Percentiles rank a stretch among this genome's conserved stretches.
Conservation (phyloP, 2,329 filamentous ascomycete species). For the Fusarium mangiferae region DNA sequence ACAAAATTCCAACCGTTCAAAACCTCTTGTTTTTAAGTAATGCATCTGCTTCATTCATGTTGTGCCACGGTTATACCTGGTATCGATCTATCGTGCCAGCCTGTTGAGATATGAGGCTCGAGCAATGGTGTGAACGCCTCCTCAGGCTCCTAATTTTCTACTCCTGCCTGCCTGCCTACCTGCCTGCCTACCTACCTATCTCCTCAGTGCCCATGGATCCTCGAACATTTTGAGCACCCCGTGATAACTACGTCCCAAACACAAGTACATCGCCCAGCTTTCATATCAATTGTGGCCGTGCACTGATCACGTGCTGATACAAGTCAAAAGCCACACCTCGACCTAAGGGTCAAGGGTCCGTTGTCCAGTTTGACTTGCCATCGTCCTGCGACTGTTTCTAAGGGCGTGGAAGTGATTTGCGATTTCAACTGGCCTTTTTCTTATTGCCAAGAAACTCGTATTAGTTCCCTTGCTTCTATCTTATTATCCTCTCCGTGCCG, state of each 20-base stretch:
- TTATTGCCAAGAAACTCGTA: background rate
- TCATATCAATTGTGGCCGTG: conserved; percentile 6
- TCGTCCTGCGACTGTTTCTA: conserved; percentile 21
- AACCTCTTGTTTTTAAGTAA: background rate
- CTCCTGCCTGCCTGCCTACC: too few relatives aligned
- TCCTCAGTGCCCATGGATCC: background rate
- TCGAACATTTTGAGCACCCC: background rate
- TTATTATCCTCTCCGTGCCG: background rate
- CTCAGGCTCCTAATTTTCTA: background rate
- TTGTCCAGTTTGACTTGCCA: conserved; percentile 38
- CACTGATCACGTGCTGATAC: conserved; percentile 39
- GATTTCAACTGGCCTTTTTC: conserved; percentile 10
- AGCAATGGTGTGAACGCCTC: background rate
- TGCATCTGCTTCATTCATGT: background rate
- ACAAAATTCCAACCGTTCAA: conserved; percentile 43
- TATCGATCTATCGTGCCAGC: background rate
- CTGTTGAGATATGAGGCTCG: background rate
- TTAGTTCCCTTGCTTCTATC: background rate
- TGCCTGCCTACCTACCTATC: background rate
- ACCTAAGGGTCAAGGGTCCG: conserved; percentile 14
- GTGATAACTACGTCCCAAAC: background rate
- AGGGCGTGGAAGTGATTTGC: conserved; percentile 27
- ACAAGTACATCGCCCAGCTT: background rate
- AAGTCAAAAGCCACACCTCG: conserved; percentile 21
- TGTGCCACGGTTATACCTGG: background rate